Evolutionary conservation across 371 early-diverging fungal genomes (phyloP).

Genomic region (Funneliformis caledonium): DNA sequence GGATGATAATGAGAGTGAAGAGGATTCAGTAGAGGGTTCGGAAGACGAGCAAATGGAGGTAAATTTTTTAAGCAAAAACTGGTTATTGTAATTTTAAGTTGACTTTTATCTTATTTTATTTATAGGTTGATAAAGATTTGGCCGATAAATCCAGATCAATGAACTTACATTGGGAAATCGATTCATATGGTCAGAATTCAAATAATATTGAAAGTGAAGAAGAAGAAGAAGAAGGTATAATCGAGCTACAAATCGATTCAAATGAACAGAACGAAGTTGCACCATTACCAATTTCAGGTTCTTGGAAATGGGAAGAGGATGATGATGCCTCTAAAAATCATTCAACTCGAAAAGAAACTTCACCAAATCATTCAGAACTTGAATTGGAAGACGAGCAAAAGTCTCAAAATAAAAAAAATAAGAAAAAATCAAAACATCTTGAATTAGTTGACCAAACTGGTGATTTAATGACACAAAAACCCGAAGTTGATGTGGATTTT

Average conservation of each 20-base stretch:
- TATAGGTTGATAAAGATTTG: constrained; percentile 50
- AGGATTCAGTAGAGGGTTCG: constrained; percentile 48
- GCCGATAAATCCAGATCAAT: constrained; percentile 52
- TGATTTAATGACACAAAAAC: constrained; percentile 59
- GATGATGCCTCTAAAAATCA: not conserved
- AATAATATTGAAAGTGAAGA: constrained; percentile 57
- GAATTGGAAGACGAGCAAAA: constrained; percentile 44
- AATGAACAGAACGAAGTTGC: constrained; percentile 19
- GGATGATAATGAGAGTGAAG: constrained; percentile 46
- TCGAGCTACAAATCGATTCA: constrained; percentile 43
- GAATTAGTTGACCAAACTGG: constrained; percentile 61
- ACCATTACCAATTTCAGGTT: constrained; percentile 14
- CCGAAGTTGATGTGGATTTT: constrained; percentile 73
- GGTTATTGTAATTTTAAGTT: constrained; percentile 50
- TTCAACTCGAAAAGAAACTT: not conserved
- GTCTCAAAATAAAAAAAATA: constrained; percentile 49
- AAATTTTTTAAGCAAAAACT: constrained; percentile 43
- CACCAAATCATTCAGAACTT: constrained; percentile 39
- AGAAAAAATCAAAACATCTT: constrained; percentile 54
- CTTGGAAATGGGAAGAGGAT: constrained; percentile 42
- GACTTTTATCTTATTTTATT: constrained; percentile 35
- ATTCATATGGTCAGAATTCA: constrained; percentile 40
- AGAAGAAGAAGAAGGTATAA: constrained; percentile 42
- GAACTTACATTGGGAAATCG: constrained; percentile 56
- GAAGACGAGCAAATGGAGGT: constrained; percentile 45